Base-by-base conservation (phyloP, 2,329 filamentous ascomycete species). In the Fusarium sulawesiense region DNA sequence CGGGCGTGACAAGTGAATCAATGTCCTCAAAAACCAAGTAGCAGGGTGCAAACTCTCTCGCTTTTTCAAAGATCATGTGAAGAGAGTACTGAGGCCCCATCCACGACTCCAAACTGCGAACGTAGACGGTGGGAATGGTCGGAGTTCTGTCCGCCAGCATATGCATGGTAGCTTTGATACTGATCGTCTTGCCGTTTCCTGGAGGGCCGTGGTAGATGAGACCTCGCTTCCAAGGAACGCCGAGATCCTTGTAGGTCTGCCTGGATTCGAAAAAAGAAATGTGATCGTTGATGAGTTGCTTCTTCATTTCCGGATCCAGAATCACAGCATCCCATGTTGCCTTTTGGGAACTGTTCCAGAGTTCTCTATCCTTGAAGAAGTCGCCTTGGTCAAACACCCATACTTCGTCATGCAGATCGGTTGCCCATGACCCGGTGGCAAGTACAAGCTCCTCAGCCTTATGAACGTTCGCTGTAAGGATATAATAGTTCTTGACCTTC, bases 1-100 rank as follows among this genome's bases (percentile, higher is more conserved):
- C 68, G 56, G 89, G 86, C 13, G 83, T 84, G 46, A 93, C 86
- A 34, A 92, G 85, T 11, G 86, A 89, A 76, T 93, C 91, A 7
- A 93, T 83, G 68, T 93, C 91, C 76, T 93, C 91, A 61, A 93
- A 91, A 42, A 93, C 87, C 6, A 93, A 84, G 65, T 91, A 87
- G 79, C 90, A 92, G 0, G 91, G 91, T 0, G 91, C 88, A 64
- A 86, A 84, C 67, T 86, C 81, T 23, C 91, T 82, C 1, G 91
- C 91, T 66, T 87, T 88, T 21, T 64, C 57, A 73, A 91, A 91
- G 55, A 91, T 87, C 20, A 78, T 59, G 23, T 79, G 78, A 59
- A 91, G 85, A 21, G 83, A 79, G 27, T 74, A 83, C 78, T 91
- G 88, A 0, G 89, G 88, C 0, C 89, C 89, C 11, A 71, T 74